phyloP scores from a whole-genome alignment of 2,329 filamentous ascomycete species.

The Colletotrichum sp. region DNA sequence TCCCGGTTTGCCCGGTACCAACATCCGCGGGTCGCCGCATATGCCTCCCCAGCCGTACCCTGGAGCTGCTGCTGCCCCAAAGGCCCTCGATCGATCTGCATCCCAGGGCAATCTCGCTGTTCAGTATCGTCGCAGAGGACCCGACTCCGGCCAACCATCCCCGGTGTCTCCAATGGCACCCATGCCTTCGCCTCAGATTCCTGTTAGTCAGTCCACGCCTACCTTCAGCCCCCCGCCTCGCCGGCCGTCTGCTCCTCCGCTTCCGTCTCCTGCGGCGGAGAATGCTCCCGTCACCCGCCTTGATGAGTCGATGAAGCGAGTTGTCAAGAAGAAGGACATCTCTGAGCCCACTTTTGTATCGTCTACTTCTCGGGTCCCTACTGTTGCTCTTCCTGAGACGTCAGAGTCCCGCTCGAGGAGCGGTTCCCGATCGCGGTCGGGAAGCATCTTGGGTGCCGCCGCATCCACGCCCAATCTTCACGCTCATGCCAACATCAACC shows the following conservation, averaged over 20 bases:
- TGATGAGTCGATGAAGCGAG: slow-evolving; percentile 44
- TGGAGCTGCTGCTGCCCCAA: slow-evolving; percentile 16
- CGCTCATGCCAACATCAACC: slow-evolving; percentile 26
- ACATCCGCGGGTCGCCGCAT: slow-evolving; percentile 51
- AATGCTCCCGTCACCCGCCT: slow-evolving; percentile 28
- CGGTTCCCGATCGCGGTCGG: slow-evolving; percentile 42
- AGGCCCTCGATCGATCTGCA: slow-evolving; percentile 29
- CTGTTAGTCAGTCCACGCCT: slow-evolving; percentile 38
- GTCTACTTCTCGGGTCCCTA: slow-evolving; percentile 50
- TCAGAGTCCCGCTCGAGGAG: slow-evolving; percentile 34
- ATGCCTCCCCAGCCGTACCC: slow-evolving; percentile 50
- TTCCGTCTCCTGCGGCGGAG: slow-evolving; percentile 27
- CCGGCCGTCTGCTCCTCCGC: slow-evolving; percentile 36
- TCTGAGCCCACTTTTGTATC: slow-evolving; percentile 55
- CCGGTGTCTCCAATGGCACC: slow-evolving; percentile 47
- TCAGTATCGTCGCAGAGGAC: slow-evolving; percentile 32
- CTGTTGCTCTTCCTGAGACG: slow-evolving; percentile 42
- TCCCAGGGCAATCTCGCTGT: slow-evolving; percentile 37
- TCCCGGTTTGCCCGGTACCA: slow-evolving; percentile 52
- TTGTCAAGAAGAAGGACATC: slow-evolving; percentile 52
- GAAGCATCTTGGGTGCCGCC: slow-evolving; percentile 35
- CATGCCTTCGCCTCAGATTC: slow-evolving; percentile 35
- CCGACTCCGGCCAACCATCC: slow-evolving; percentile 46
- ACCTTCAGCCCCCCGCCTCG: slow-evolving; percentile 31
- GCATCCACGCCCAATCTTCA: slow-evolving; percentile 43